Conservation (phyloP, 75 land plant genomes). For the Sequoia sempervirens region DNA sequence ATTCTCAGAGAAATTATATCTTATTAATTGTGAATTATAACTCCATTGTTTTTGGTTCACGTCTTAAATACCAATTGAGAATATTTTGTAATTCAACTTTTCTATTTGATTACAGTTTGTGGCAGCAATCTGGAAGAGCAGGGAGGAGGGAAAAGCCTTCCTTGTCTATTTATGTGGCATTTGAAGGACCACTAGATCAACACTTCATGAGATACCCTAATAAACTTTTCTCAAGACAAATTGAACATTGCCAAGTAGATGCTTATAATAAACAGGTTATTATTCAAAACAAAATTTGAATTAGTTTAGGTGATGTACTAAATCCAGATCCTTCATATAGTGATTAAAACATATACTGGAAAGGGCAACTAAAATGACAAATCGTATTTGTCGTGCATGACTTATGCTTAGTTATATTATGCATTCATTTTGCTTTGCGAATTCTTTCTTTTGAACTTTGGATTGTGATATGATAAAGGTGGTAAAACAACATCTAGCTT, state of each 20-base stretch:
- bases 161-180: conserved; percentile 86
- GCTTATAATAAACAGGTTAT: conserved; percentile 73
- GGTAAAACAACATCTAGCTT: conserved; percentile 76
- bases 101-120: conserved; percentile 53
- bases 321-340: not conserved
- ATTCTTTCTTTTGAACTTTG: not conserved
- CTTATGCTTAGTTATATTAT: not conserved
- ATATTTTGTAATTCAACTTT: not conserved
- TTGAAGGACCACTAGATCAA: conserved; percentile 96
- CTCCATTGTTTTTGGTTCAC: not conserved
- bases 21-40: too few species aligned
- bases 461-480: conserved; percentile 39
- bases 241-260: conserved; percentile 91
- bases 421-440: not conserved
- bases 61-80: not conserved
- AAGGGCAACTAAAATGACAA: not conserved
- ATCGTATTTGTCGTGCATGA: not conserved
- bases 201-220: conserved; percentile 87
- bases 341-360: not conserved
- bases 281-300: conserved; percentile 1
- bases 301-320: not conserved
- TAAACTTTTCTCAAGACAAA: conserved; percentile 71
- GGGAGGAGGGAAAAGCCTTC: conserved; percentile 91
- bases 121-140: conserved; percentile 99
- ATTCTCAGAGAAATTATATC: not conserved